A percentile compares a stretch with the other conserved stretches of the same genome.
phyloP scores from a whole-genome alignment of 2,329 filamentous ascomycete genomes.

The Shiraia sp. region DNA sequence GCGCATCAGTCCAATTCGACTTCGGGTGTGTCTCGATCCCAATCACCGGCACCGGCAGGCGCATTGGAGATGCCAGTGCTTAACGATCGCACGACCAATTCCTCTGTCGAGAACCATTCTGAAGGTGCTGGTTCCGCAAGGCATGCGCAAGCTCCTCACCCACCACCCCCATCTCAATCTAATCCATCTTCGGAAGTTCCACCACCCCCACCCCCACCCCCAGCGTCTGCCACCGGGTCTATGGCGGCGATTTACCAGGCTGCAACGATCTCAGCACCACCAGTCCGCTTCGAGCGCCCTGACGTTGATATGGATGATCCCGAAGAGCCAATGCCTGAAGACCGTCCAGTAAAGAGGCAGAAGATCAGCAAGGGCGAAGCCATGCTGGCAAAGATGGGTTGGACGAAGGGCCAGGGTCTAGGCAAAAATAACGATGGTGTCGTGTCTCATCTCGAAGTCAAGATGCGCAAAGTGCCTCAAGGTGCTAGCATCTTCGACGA shows the following conservation, averaged over 20 bases:
- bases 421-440: conserved; percentile 84
- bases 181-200: neutral
- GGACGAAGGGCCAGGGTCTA: conserved; percentile 84
- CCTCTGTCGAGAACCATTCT: too few species aligned
- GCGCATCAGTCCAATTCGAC: conserved; percentile 10
- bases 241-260: conserved; percentile 45
- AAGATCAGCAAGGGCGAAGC: conserved; percentile 65
- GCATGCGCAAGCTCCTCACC: conserved; percentile 6
- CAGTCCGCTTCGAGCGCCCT: conserved; percentile 68
- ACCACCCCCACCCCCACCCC: conserved; percentile 22
- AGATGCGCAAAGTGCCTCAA: conserved; percentile 26
- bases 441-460: conserved; percentile 76
- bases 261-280: conserved; percentile 74
- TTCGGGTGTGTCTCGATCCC: conserved; percentile 15
- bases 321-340: conserved; percentile 24
- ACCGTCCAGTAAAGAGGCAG: conserved; percentile 48
- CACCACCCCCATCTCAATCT: neutral
- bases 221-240: conserved; percentile 46
- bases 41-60: conserved; percentile 11
- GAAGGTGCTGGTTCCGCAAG: too few species aligned
- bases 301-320: conserved; percentile 15
- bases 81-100: too few species aligned
- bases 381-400: conserved; percentile 92
- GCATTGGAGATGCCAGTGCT: conserved; percentile 17
- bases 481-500: conserved; percentile 27